phyloP scores from a whole-genome alignment of 345 rosid genomes.

The Camelina hispida region DNA sequence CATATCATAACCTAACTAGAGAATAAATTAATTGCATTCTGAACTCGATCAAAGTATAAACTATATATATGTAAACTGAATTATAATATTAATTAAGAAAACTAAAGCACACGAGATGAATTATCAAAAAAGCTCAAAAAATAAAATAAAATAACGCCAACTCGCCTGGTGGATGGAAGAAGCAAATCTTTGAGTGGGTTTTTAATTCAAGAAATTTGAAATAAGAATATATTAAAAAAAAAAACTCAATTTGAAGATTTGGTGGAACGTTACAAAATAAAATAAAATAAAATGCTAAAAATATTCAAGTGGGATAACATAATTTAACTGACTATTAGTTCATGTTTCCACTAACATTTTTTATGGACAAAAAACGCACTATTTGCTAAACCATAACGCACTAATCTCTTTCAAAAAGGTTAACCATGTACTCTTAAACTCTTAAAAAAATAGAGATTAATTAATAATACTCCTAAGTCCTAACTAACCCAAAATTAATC shows the following conservation, averaged over 20 bases:
- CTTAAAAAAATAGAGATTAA: background rate
- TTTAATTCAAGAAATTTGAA: background rate
- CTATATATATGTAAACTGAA: too few relatives aligned
- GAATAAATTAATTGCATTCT: too few relatives aligned
- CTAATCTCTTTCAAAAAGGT: background rate
- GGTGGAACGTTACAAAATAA: slow-evolving; percentile 22
- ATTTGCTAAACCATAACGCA: slow-evolving; percentile 1
- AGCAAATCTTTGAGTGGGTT: slow-evolving; percentile 17
- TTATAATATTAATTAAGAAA: background rate
- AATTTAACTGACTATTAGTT: slow-evolving; percentile 21
- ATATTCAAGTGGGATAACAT: slow-evolving; percentile 33
- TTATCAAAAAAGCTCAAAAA: background rate
- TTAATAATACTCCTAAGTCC: background rate
- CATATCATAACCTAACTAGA: too few relatives aligned
- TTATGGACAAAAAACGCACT: slow-evolving; percentile 14
- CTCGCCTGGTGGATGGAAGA: slow-evolving; percentile 1
- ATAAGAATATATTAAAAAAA: too few relatives aligned
- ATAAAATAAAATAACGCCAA: too few relatives aligned
- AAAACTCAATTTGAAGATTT: slow-evolving; percentile 1
- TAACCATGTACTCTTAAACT: slow-evolving; percentile 24
- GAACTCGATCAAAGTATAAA: too few relatives aligned
- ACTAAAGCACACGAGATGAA: background rate
- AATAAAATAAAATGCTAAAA: background rate
- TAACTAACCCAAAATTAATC: slow-evolving; percentile 14
- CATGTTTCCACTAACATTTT: slow-evolving; percentile 19